Base-by-base conservation (phyloP, 179 eudicot genomes). In the Corrigiola litoralis region DNA sequence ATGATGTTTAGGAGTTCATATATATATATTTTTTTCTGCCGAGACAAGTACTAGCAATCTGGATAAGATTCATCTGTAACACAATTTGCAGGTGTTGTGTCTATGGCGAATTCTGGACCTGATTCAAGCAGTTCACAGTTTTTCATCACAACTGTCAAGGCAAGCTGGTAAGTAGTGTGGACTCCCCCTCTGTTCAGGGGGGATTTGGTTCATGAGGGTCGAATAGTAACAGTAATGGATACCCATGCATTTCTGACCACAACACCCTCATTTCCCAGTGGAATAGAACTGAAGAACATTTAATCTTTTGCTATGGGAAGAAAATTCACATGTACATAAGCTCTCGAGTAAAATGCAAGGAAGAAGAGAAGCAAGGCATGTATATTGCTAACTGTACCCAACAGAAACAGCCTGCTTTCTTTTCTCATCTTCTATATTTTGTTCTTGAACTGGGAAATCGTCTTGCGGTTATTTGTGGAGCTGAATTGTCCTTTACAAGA, bases 71-170 rank as follows among this genome's bases (percentile, higher is more conserved):
- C 48, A 11, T 21, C 32, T 23, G 25, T 25, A 7, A 25, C 45
- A 18, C 36, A 16, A 63, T 63, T 59, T 78, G 77, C 81, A 94
- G 99, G 99, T 71, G 79, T 84, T 61, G 84, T 94, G 44, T 80
- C 99, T 47, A 94, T 94, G 99, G 99, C 78, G 46, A 94, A 94
- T 74, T 74, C 85, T 14, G 99, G 99, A 70, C 99, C 89, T 5
- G 81, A 94, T 73, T 94, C 99, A 55, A 94, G 90, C 64, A 95
- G 91, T 60, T 87, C 97, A 31, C 99, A 94, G 69, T 94, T 94
- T 74, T 94, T 94, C 72, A 94, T 94, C 65, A 90, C 99, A 58
- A 94, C 99, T 25, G 97, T 94, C 37, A 94, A 87, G 84, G 82
- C 99, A 59, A 80, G 88, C 79, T 94, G 97, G 99, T 94, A 81